These are phyloP conservation scores for Kwoniella dejecticola DNA, from an alignment of 768 basidiomycete genomes.

Conservation along the genomic window DNA sequence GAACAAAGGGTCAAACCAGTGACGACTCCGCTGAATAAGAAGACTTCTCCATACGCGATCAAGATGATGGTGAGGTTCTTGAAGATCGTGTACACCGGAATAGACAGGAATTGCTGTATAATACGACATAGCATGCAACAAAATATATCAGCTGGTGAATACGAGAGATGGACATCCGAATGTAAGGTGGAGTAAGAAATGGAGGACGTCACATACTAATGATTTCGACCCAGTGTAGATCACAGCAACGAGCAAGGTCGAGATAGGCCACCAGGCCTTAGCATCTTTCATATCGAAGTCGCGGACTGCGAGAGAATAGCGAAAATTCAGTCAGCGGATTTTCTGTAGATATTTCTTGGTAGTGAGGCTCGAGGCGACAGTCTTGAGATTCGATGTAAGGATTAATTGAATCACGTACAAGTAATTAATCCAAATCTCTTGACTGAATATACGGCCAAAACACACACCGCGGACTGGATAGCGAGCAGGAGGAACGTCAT, in stretches of 20 bases:
- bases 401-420: slow-evolving; percentile 30
- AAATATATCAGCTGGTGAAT: too few species aligned
- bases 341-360: too few species aligned
- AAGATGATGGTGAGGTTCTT: slow-evolving; percentile 98
- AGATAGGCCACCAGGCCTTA: slow-evolving; percentile 92
- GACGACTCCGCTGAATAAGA: slow-evolving; percentile 92
- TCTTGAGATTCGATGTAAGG: too few species aligned
- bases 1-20: slow-evolving; percentile 83
- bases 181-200: too few species aligned
- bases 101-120: slow-evolving; percentile 86
- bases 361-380: too few species aligned
- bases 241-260: slow-evolving; percentile 83
- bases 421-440: slow-evolving; percentile 66
- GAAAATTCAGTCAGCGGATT: too few species aligned
- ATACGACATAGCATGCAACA: background rate
- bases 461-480: slow-evolving; percentile 88
- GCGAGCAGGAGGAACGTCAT: slow-evolving; percentile 95
- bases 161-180: too few species aligned
- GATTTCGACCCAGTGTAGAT: slow-evolving; percentile 99
- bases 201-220: slow-evolving; percentile 84
- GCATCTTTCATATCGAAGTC: slow-evolving; percentile 80
- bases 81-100: slow-evolving; percentile 93
- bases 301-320: slow-evolving; percentile 60
- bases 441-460: slow-evolving; percentile 70
- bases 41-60: slow-evolving; percentile 95